Evolutionary conservation across 1,284 basidiomycete genomes (phyloP).

Genomic region (Rhodotorula sp.): DNA sequence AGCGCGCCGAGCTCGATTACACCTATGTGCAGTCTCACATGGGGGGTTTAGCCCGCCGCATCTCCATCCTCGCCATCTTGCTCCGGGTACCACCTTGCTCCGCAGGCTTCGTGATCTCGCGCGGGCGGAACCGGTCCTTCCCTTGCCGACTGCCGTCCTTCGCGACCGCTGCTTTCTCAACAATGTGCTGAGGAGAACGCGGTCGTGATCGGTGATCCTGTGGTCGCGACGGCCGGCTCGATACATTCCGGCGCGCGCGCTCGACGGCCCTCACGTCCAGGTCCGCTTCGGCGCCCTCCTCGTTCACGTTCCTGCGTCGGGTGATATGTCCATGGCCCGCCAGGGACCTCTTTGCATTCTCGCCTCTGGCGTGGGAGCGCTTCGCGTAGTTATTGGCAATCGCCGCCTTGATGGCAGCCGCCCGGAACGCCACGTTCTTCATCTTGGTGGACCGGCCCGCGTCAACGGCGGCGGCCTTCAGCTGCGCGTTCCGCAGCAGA

Average conservation of each 20-base stretch:
- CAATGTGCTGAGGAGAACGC: neutral
- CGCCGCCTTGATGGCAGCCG: constrained; percentile 1
- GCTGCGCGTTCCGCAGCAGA: neutral
- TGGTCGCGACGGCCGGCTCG: neutral
- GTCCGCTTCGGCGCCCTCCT: neutral
- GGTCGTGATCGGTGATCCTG: neutral
- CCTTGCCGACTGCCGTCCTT: neutral
- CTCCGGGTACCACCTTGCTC: neutral
- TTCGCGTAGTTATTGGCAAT: neutral
- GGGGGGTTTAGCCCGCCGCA: neutral
- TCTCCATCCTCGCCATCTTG: neutral
- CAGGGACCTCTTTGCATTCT: too few species aligned
- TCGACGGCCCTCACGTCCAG: neutral
- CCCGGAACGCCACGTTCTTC: constrained; percentile 5
- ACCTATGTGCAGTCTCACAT: too few species aligned
- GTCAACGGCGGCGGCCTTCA: neutral
- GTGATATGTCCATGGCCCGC: too few species aligned
- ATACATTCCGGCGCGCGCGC: neutral
- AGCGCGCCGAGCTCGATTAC: too few species aligned
- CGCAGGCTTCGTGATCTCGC: neutral
- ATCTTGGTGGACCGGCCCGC: neutral
- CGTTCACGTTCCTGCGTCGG: too few species aligned
- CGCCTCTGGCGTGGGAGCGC: neutral
- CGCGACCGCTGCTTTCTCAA: neutral
- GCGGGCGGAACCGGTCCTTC: constrained; percentile 1